Base-by-base conservation (phyloP, 768 basidiomycete species). In the Dioszegia crocea region DNA sequence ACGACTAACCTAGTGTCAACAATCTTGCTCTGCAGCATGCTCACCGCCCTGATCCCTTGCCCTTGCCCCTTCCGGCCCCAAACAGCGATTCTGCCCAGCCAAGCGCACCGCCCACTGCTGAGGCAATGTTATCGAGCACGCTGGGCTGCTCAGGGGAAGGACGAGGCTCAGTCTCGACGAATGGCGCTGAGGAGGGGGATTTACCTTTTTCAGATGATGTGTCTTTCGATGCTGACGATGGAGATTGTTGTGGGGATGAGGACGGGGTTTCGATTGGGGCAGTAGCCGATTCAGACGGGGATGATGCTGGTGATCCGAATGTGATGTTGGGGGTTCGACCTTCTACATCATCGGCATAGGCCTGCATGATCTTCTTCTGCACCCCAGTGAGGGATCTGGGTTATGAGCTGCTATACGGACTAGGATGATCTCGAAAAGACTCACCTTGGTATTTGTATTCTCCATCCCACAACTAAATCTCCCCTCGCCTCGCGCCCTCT, bases 261-360 rank as follows among this genome's bases (percentile, higher is more conserved):
- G 33, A 6, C 14, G 6, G 23, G 30, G 39, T 6, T n/a, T n/a
- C 27, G 27, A 45, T 24, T 45, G 61, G 5, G 11, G 47, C 19
- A 6, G 44, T 29, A 26, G 52, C 26, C 4, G 53, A 30, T 11
- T 41, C 19, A 10, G 59, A 19, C 46, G 47, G 14, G 45, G 58
- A 39, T 49, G 56, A 26, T 30, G 39, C 11, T 4, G 57, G 55
- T 17, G 64, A 16, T 1, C 52, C 65, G 57, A 74, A 74, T 21
- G 62, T 49, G 43, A 77, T 68, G n/a, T 71, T 57, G 2, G 68
- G 57, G 4, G 59, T 62, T 23, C 81, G 82, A 57, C 88, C 90
- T 77, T 96, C 92, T n/a, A 89, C 82, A 67, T 97, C 93, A 73
- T 92, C 88, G 19, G 90, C 94, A 70, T 88, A 98, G 62, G 85